phyloP scores from a whole-genome alignment of 257 asterid genomes.

The Lycium ferocissimum region DNA sequence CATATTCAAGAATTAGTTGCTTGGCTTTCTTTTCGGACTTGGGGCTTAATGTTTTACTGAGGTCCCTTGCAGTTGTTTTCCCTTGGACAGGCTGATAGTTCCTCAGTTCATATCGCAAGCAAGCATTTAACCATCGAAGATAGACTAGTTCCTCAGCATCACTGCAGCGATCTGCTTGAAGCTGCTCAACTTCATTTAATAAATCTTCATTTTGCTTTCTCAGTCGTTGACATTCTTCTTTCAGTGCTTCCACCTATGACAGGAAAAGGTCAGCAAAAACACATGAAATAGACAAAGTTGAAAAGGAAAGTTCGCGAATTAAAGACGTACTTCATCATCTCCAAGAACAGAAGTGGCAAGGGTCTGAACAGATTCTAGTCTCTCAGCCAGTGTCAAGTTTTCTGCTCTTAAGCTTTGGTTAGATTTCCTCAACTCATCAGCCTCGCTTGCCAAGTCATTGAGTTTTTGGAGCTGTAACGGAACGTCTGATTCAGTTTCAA shows the following conservation, averaged over 20 bases:
- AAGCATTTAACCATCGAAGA: conserved; percentile 93
- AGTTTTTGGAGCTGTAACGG: conserved; percentile 43
- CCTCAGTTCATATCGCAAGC: conserved; percentile 82
- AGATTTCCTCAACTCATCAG: conserved; percentile 57
- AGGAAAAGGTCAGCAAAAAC: conserved; percentile 26
- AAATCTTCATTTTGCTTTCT: conserved; percentile 65
- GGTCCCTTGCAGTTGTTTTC: conserved; percentile 76
- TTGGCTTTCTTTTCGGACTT: conserved; percentile 81
- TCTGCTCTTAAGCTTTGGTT: conserved; percentile 58
- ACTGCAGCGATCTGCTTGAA: conserved; percentile 60
- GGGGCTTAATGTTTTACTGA: conserved; percentile 81
- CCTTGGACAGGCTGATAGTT: conserved; percentile 61
- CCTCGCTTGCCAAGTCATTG: conserved; percentile 60
- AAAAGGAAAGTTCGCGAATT: background rate
- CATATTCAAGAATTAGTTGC: conserved; percentile 77
- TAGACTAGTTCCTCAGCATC: conserved; percentile 83
- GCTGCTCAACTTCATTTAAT: conserved; percentile 68
- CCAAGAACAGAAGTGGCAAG: conserved; percentile 58
- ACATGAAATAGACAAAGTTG: background rate
- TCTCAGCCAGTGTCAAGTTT: conserved; percentile 60
- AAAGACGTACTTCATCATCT: conserved; percentile 58
- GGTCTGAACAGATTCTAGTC: conserved; percentile 56
- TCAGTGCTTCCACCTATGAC: conserved; percentile 57
- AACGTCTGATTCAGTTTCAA: conserved; percentile 42
- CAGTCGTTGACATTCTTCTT: conserved; percentile 53